Evolutionary conservation across 306 rosid species (phyloP), one percentile per base, ranked within the genome.

Genomic region (Prunus mira): DNA sequence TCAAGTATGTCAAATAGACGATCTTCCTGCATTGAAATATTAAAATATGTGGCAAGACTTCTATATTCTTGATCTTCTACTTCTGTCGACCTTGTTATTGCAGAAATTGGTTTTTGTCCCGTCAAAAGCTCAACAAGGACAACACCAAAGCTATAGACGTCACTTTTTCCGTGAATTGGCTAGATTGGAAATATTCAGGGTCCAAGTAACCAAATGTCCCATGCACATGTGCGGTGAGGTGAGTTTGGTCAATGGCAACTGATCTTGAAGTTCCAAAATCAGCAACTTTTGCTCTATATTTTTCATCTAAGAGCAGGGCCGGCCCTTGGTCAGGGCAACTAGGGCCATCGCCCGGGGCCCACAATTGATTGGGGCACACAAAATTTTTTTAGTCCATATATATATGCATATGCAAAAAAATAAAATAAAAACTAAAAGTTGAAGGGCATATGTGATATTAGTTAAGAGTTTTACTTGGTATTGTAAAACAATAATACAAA

Each of bases 1-100:
- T 85, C 88, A 34, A 81, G n/a, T 4, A 85, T 74, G 15, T 81
- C 86, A 64, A 79, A 83, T 0, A 79, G 8, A 28, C 18, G 9
- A 24, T 72, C 61, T 10, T 78, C 71, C 13, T 85, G 72, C 66
- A 79, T 57, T 3, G 60, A 45, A 3, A 22, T 22, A 27, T 24
- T 56, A 50, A 85, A 88, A 73, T 79, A 81, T 2, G 82, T 54
- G 7, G 85, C 73, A 22, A 88, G 74, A 49, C 27, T 81, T 19
- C 57, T 80, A 0, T 17, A 70, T 61, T 73, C 51, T 1, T 19
- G 38, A 74, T 67, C 60, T 34, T 46, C 12, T 13, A 3, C 32
- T 32, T 32, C 6, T 32, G 34, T 32, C 34, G 57, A 18, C 6
- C 18, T 34, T n/a, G 11, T 41, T 11, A 3, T 9, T 12, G 17